Evolutionary conservation across 441 rosid species (phyloP), one percentile per base, ranked within the genome.

Genomic region (Raphanus hybrid): DNA sequence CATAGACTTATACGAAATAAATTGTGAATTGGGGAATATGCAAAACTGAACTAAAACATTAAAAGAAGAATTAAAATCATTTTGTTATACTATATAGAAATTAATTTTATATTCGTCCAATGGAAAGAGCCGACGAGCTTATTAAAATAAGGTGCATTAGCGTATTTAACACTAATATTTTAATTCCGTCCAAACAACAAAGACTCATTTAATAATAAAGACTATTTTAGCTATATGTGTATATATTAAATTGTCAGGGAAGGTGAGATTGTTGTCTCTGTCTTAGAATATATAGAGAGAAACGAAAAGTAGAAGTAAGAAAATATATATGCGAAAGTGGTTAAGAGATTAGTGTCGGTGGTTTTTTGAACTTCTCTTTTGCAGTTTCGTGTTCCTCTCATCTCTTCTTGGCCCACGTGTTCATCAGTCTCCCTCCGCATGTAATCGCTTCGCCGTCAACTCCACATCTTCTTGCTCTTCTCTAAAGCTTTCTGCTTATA

Each of bases 351-450:
- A 75, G 79, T 80, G 82, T 80, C 82, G 79, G 82, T 80, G 82
- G 50, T 70, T 75, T 73, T 73, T 68, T 26, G 73, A 75, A 79
- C 78, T 32, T 55, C 75, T 74, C 71, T 64, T 74, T 34, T 43
- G 79, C 72, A 63, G 75, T 74, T 79, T 79, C 82, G 79, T 79
- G 79, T 79, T 74, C 72, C 23, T 74, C 82, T 79, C 79, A 55
- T 64, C 68, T 70, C 76, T 69, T 68, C 77, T 73, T 78, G 81
- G 82, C 75, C 79, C 78, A 79, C 82, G 79, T 79, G 82, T 74
- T 74, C 82, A 27, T 79, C 75, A 35, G 8, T 54, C 70, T 52
- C 48, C 50, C 66, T 63, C 82, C 82, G 78, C 81, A 78, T 78
- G 77, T 78, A 60, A 78, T 67, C 74, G 1, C 81, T 78, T 73